phyloP scores from a whole-genome alignment of 1,139 yeast genomes.

The Waltiozyma sp. region DNA sequence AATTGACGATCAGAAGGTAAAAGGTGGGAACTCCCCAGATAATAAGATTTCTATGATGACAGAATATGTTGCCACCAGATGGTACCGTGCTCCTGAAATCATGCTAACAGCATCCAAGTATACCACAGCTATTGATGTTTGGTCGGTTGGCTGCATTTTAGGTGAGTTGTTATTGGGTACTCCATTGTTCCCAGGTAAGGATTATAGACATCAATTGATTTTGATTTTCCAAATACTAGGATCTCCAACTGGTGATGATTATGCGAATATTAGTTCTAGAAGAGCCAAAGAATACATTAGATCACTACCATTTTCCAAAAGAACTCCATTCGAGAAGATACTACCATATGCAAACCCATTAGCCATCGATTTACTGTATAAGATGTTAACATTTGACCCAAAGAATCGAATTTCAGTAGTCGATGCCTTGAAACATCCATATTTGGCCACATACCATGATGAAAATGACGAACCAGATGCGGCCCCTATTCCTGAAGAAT shows the following conservation, averaged over 20 bases:
- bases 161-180: constrained; percentile 48
- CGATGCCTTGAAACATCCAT: constrained; percentile 59
- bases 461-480: constrained; percentile 64
- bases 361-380: constrained; percentile 52
- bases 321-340: constrained; percentile 31
- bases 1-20: constrained; percentile 68
- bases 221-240: constrained; percentile 54
- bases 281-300: constrained; percentile 54
- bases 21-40: constrained; percentile 40
- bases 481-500: constrained; percentile 36
- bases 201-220: constrained; percentile 55
- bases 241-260: constrained; percentile 50
- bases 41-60: constrained; percentile 42
- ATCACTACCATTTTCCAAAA: constrained; percentile 44
- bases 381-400: constrained; percentile 54
- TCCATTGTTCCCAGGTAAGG: constrained; percentile 75
- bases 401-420: constrained; percentile 50
- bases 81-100: constrained; percentile 76
- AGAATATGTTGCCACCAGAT: constrained; percentile 69
- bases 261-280: constrained; percentile 43
- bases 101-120: constrained; percentile 62
- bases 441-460: constrained; percentile 54
- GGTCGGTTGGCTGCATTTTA: constrained; percentile 73
- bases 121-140: constrained; percentile 61
- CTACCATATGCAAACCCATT: constrained; percentile 40